phyloP scores from a whole-genome alignment of 176 grass and related monocot species.

The Aegilops bicornis region DNA sequence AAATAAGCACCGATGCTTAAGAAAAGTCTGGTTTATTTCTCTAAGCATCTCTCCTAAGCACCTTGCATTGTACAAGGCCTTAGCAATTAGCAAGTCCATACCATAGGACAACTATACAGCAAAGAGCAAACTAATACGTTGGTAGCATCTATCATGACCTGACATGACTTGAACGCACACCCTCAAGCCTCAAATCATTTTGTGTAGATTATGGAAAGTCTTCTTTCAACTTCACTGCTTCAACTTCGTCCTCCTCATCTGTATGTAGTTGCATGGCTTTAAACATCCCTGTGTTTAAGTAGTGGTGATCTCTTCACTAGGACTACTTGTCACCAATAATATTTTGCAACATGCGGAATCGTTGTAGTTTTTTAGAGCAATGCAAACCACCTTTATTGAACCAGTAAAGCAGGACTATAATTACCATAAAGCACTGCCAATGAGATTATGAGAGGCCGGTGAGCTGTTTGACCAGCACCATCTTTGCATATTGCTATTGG shows the following conservation, averaged over 20 bases:
- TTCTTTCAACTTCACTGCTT: not conserved
- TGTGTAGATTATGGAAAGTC: not conserved
- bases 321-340: not conserved
- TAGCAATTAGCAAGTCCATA: constrained; percentile 5
- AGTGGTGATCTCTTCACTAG: not conserved
- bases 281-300: not conserved
- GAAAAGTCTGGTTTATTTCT: no score
- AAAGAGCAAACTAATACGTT: not conserved
- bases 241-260: no score
- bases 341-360: not conserved
- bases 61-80: no score
- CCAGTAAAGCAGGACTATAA: not conserved
- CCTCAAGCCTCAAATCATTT: constrained; percentile 7
- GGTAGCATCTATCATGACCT: not conserved
- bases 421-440: not conserved
- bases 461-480: not conserved
- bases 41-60: no score
- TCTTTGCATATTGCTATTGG: constrained; percentile 26
- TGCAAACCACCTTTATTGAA: not conserved
- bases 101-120: not conserved
- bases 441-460: not conserved
- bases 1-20: no score
- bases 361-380: constrained; percentile 2
- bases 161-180: not conserved
- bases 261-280: not conserved